Base-by-base conservation (phyloP, 164 flowering plant genomes). In the Paratinospora sagittata region DNA sequence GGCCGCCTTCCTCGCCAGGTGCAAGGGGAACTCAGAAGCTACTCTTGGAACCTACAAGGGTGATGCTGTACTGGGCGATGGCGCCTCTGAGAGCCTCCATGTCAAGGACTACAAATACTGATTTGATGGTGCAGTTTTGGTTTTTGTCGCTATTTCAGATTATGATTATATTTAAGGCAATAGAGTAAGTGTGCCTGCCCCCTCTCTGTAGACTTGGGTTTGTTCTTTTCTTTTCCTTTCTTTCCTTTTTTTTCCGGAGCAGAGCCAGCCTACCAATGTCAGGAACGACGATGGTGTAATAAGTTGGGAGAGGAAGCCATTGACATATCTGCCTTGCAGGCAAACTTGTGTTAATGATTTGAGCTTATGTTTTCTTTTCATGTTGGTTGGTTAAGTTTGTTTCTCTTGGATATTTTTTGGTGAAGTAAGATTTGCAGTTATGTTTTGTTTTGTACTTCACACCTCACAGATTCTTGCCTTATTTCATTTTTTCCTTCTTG, bases 11-110 rank as follows among this genome's bases (percentile, higher is more conserved):
- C 68, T 85, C 75, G 79, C 26, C 17, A 78, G 97, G 81, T 88
- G 93, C 88, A 85, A 85, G 81, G 90, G 90, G 0, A 89, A 89
- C 60, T 91, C 95, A 0, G 90, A 88, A 7, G 93, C 97, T 8
- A 86, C 93, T 2, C 89, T 91, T 6, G 97, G 97, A 24, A 84
- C 76, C 23, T 89, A 89, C 19, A 87, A 85, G 77, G 87, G 85
- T 65, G 39, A 45, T 3, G 93, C 89, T 26, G 88, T 86, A 0
- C 55, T 75, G 55, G 82, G 67, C 26, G 85, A 85, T 16, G 88
- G 77, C 0, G 92, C 93, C 37, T 84, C 92, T 0, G 89, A 87
- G 89, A 90, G 92, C 68, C 78, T 89, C 84, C 81, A 74, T 70
- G 91, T 82, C 3, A 82, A 88, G 82, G 94, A 83, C 0, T 89